Conservation (phyloP, 371 early-diverging fungal species). For the Haplosporangium sp. region DNA sequence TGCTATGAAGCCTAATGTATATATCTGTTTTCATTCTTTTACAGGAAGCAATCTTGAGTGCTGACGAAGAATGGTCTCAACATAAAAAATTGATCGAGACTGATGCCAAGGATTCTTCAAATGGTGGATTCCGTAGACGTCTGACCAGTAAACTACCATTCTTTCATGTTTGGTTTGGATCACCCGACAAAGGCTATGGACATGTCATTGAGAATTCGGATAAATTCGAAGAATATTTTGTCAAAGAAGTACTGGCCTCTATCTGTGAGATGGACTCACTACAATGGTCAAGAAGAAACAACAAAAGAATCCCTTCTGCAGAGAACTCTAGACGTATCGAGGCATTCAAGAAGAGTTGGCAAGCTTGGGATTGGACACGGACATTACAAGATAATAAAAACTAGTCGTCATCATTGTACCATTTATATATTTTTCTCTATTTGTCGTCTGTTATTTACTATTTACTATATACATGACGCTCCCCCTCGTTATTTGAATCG, state of each 20-base stretch:
- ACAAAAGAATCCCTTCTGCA: constrained; percentile 58
- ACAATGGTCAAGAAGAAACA: constrained; percentile 71
- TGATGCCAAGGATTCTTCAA: constrained; percentile 39
- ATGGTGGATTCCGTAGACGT: constrained; percentile 77
- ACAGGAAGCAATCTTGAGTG: constrained; percentile 78
- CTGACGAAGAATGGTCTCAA: constrained; percentile 94
- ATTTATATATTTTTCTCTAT: not conserved
- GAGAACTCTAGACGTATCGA: constrained; percentile 70
- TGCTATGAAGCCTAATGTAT: not conserved
- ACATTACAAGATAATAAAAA: constrained; percentile 52
- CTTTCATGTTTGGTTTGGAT: constrained; percentile 93
- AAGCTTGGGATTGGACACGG: constrained; percentile 87
- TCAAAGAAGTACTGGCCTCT: constrained; percentile 48
- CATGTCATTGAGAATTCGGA: constrained; percentile 94
- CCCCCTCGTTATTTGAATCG: not conserved
- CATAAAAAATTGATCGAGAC: constrained; percentile 93
- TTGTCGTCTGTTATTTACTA: too few species aligned
- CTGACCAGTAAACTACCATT: constrained; percentile 87
- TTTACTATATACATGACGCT: not conserved
- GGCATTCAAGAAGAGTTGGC: constrained; percentile 80
- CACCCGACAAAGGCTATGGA: constrained; percentile 88
- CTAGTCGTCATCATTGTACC: not conserved
- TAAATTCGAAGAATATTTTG: constrained; percentile 69
- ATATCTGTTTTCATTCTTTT: not conserved
- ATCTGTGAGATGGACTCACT: constrained; percentile 56